Percentiles rank a stretch among this genome's conserved stretches.
Conservation (phyloP, 2,329 filamentous ascomycete species). For the Lasiodiplodia sp. region DNA sequence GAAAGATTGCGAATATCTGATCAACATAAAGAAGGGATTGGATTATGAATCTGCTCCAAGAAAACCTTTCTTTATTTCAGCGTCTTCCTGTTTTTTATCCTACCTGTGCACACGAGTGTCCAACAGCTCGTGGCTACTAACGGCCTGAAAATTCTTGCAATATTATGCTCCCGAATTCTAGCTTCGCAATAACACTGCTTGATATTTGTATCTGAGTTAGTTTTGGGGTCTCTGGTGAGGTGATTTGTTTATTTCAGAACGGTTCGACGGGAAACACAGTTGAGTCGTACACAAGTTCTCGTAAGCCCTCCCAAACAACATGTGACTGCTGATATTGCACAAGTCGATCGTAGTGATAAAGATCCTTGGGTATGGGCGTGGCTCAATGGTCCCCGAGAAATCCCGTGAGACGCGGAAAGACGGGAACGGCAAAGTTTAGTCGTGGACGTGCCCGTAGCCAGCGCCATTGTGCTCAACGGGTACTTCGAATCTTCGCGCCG, state of each 20-base stretch:
- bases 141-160: not conserved
- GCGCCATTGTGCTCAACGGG: not conserved
- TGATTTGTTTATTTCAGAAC: not conserved
- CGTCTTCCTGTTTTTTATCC: not conserved
- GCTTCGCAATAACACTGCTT: not conserved
- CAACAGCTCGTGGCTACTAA: not conserved
- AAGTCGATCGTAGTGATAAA: not conserved
- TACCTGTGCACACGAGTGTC: not conserved
- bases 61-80: not conserved
- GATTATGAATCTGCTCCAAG: not conserved
- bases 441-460: not conserved
- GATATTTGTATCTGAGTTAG: not conserved
- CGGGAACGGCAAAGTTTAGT: not conserved
- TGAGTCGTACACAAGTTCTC: not conserved
- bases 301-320: not conserved
- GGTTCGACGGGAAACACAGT: not conserved
- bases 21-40: not conserved
- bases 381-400: not conserved
- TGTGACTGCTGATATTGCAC: not conserved
- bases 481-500: not conserved
- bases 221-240: not conserved
- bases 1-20: slow-evolving; percentile 6
- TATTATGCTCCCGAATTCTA: not conserved
- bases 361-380: not conserved
- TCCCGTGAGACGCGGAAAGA: not conserved